phyloP scores from a whole-genome alignment of 108 stramenopile genomes.

The Skeletonema costatum region DNA sequence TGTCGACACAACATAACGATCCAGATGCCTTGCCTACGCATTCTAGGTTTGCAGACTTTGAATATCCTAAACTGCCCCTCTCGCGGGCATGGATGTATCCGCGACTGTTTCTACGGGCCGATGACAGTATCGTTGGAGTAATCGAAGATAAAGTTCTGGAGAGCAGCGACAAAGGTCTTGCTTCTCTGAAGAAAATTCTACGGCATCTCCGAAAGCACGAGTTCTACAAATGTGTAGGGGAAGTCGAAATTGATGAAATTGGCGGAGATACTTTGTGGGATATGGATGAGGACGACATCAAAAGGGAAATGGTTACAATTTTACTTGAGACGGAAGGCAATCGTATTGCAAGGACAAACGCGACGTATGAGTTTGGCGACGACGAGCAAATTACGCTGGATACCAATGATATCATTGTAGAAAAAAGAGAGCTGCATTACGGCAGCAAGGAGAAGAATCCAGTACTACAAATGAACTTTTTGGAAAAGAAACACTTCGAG shows the following conservation, averaged over 20 bases:
- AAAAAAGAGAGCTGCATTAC: conserved; percentile 65
- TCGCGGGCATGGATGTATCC: conserved; percentile 64
- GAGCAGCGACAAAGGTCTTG: conserved; percentile 23
- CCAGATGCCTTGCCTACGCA: conserved; percentile 11
- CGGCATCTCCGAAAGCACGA: conserved; percentile 41
- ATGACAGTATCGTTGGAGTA: conserved; percentile 61
- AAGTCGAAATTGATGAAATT: conserved; percentile 20
- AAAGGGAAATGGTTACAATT: conserved; percentile 33
- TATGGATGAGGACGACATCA: conserved; percentile 44
- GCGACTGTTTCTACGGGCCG: conserved; percentile 48
- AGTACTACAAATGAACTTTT: conserved; percentile 66
- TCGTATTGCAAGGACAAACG: background rate
- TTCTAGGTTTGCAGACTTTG: conserved; percentile 17
- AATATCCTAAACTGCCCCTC: conserved; percentile 48
- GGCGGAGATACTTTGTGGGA: conserved; percentile 26
- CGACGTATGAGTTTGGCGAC: background rate
- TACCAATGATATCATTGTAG: conserved; percentile 67
- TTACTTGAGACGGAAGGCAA: background rate
- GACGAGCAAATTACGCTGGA: conserved; percentile 23
- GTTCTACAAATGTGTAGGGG: conserved; percentile 66
- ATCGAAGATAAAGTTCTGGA: conserved; percentile 45
- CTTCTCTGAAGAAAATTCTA: conserved; percentile 51
- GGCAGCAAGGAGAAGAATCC: conserved; percentile 73
- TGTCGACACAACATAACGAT: conserved; percentile 29
- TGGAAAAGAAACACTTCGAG: conserved; percentile 47